Percentiles rank a stretch among this genome's conserved stretches.
phyloP scores from a whole-genome alignment of 2,329 filamentous ascomycete genomes.

The Cladophialophora exuberans region DNA sequence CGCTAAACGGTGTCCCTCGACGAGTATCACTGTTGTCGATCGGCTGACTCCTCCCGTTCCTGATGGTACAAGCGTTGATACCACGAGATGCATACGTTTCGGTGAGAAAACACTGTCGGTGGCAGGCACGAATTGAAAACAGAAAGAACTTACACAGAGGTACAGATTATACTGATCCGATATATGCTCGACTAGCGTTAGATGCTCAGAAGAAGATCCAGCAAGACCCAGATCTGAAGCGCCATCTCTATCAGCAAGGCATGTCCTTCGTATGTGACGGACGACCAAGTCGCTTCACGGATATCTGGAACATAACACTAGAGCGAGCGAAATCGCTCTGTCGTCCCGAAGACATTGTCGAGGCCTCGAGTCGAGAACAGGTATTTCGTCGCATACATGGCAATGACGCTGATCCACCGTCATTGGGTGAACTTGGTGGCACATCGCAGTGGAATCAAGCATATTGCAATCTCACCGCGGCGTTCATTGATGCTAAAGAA shows the following conservation, averaged over 20 bases:
- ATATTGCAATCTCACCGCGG: slow-evolving; percentile 34
- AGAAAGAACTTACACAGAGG: neutral
- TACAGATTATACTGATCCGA: slow-evolving; percentile 34
- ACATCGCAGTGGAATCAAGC: slow-evolving; percentile 30
- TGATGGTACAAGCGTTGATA: slow-evolving; percentile 46
- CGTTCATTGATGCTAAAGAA: slow-evolving; percentile 35
- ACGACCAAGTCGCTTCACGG: slow-evolving; percentile 24
- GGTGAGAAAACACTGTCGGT: slow-evolving; percentile 19
- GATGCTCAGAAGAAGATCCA: slow-evolving; percentile 31
- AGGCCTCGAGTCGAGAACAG: slow-evolving; percentile 20
- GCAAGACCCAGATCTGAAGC: slow-evolving; percentile 28
- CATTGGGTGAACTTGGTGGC: slow-evolving; percentile 6
- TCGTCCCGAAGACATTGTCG: slow-evolving; percentile 5
- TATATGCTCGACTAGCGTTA: slow-evolving; percentile 32
- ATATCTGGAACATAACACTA: slow-evolving; percentile 14
- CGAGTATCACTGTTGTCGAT: slow-evolving; percentile 38
- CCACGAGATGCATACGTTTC: slow-evolving; percentile 44
- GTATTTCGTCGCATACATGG: slow-evolving; percentile 35
- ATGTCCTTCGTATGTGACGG: slow-evolving; percentile 35
- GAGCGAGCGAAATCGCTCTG: neutral
- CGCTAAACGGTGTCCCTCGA: slow-evolving; percentile 34
- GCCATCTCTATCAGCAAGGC: slow-evolving; percentile 33
- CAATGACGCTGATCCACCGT: slow-evolving; percentile 12
- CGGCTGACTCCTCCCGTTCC: slow-evolving; percentile 40
- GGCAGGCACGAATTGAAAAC: neutral